phyloP scores from a whole-genome alignment of 2,329 filamentous ascomycete species.

The Stachybotrys elegans region DNA sequence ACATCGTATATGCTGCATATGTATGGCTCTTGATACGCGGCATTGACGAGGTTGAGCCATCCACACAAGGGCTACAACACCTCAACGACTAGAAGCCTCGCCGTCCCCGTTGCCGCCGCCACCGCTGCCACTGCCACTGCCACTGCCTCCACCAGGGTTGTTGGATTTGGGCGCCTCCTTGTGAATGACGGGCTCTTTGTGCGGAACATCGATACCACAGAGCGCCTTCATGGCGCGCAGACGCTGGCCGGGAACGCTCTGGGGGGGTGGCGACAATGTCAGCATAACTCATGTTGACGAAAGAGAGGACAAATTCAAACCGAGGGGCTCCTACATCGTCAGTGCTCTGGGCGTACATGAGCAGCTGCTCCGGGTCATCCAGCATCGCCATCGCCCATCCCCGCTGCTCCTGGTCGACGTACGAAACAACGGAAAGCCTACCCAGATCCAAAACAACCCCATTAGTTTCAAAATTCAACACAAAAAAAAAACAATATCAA shows the following conservation, averaged over 20 bases:
- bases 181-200: no score
- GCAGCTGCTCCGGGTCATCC: slow-evolving; percentile 51
- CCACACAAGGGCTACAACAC: no score
- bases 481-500: no score
- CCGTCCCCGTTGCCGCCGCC: slow-evolving; percentile 11
- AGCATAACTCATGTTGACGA: background rate
- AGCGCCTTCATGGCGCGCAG: slow-evolving; percentile 52
- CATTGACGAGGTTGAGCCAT: no score
- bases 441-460: no score
- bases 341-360: slow-evolving; percentile 52
- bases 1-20: no score
- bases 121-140: no score
- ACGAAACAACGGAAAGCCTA: no score
- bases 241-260: slow-evolving; percentile 53
- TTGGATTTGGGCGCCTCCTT: no score
- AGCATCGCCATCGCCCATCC: slow-evolving; percentile 49
- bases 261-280: background rate
- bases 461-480: no score
- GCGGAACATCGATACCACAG: slow-evolving; percentile 41
- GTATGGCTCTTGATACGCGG: no score
- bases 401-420: slow-evolving; percentile 36
- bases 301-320: background rate
- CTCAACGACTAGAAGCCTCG: background rate
- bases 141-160: no score
- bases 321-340: slow-evolving; percentile 41